Evolutionary conservation across 1,139 yeast species (phyloP).

Genomic region (Debaryomycetaceae sp.): DNA sequence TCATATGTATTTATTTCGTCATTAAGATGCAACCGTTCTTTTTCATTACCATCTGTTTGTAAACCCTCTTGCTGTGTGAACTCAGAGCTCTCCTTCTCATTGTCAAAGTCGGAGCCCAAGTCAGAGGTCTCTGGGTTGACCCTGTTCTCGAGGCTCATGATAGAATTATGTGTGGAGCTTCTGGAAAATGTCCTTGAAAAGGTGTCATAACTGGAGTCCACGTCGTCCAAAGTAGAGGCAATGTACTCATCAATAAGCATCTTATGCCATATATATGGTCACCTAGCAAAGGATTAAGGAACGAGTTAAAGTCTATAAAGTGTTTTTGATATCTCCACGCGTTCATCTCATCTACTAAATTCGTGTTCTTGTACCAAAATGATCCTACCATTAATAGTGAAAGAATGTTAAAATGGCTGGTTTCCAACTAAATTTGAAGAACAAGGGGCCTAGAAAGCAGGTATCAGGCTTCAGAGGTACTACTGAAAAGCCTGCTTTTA

Average conservation of each 20-base stretch:
- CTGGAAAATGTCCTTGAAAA: neutral
- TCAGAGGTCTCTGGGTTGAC: neutral
- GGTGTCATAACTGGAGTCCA: neutral
- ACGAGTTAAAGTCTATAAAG: neutral
- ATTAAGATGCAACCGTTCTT: too few species aligned
- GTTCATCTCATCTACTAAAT: neutral
- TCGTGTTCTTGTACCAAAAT: neutral
- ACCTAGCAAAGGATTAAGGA: neutral
- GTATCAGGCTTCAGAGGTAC: neutral
- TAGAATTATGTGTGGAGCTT: neutral
- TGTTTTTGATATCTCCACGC: neutral
- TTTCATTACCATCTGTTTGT: too few species aligned
- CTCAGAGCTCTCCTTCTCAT: neutral
- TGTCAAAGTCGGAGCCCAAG: neutral
- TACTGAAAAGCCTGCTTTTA: neutral
- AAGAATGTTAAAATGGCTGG: conserved; percentile 10
- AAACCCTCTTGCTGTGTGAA: too few species aligned
- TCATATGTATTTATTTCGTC: too few species aligned
- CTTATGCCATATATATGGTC: neutral
- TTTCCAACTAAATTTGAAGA: conserved; percentile 24
- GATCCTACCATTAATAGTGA: neutral
- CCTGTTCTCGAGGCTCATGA: neutral
- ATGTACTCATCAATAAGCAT: neutral
- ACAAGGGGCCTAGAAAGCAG: conserved; percentile 3
- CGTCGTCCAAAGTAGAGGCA: neutral